These are phyloP conservation scores for Globisporangium paroecandrum DNA, from an alignment of 352 stramenopile species.

Conservation along the genomic window DNA sequence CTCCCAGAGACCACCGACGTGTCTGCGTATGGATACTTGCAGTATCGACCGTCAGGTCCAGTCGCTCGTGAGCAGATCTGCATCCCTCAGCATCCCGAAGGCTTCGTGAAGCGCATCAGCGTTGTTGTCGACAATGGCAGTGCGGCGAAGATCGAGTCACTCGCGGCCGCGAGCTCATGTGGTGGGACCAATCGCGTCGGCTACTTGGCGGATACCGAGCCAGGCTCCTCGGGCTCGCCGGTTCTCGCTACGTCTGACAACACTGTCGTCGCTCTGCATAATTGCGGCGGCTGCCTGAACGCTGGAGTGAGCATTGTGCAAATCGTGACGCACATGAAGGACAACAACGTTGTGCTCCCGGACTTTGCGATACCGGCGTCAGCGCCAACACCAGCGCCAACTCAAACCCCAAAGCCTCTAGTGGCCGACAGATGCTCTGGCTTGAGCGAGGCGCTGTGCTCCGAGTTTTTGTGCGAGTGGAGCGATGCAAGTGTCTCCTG, in stretches of 20 bases:
- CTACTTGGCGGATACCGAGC: conserved; percentile 43
- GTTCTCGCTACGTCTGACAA: conserved; percentile 41
- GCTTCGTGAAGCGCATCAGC: conserved; percentile 34
- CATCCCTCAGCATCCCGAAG: conserved; percentile 41
- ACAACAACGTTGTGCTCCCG: conserved; percentile 25
- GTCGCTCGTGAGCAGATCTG: conserved; percentile 38
- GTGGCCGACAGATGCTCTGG: neutral
- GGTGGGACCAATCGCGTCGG: conserved; percentile 19
- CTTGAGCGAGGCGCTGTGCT: neutral
- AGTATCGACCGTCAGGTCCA: conserved; percentile 25
- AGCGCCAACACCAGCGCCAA: neutral
- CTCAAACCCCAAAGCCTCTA: neutral
- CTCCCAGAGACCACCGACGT: conserved; percentile 24
- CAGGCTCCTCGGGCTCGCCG: conserved; percentile 40
- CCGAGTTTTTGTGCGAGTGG: neutral
- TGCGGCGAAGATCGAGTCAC: conserved; percentile 22
- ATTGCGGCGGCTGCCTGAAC: conserved; percentile 40
- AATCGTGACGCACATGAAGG: conserved; percentile 25
- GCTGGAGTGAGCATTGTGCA: conserved; percentile 30
- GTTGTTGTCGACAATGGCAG: conserved; percentile 25
- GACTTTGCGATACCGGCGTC: neutral
- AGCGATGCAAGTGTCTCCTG: neutral
- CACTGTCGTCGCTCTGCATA: conserved; percentile 42
- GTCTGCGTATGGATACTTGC: conserved; percentile 30
- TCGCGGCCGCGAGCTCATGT: conserved; percentile 6